Base-by-base conservation (phyloP, 768 basidiomycete species). In the Russula sp. region DNA sequence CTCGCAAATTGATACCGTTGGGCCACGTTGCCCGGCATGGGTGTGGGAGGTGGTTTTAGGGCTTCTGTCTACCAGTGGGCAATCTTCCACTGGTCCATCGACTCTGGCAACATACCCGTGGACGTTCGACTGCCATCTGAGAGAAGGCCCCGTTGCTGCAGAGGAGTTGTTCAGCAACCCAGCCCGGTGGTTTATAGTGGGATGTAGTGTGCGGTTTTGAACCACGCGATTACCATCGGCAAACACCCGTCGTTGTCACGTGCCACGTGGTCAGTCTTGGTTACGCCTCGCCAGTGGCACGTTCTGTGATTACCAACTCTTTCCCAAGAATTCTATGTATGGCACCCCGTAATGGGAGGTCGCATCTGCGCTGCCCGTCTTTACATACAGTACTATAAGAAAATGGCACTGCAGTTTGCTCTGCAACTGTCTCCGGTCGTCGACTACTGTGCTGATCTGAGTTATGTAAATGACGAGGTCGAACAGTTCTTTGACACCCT, bases 131-230 rank as follows among this genome's bases (percentile, higher is more conserved):
- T n/a, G 72, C 74, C 34, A 69, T 87, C 46, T 85, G 84, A 5
- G 84, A 87, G 73, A 87, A 87, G 72, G 84, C 83, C 0, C 83
- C 85, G 79, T 86, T 46, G 84, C 87, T 53, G 81, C 81, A 2
- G 77, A 85, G 61, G 86, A 86, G 26, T 65, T 81, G 16, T 44
- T 44, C 42, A n/a, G 36, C 36, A 36, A 36, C 28, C 28, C 28
- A 30, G 13, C 34, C 34, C 11, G 36, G 36, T 4, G 36, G 13
- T 36, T 36, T 36, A 36, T 36, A 36, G 36, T 36, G 34, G 34
- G 13, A 13, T 6, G 30, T 4, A 30, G 11, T 11, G 34, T 34
- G 10, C 0, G 9, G 32, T 32, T 9, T 32, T 36, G 36, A 36
- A 5, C 36, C 36, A 36, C 36, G 36, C 36, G 36, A 36, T 36